Evolutionary conservation across 176 grass and related monocot species (phyloP), one percentile per base, ranked within the genome.

Genomic region (Cenchrus fungigraminus): DNA sequence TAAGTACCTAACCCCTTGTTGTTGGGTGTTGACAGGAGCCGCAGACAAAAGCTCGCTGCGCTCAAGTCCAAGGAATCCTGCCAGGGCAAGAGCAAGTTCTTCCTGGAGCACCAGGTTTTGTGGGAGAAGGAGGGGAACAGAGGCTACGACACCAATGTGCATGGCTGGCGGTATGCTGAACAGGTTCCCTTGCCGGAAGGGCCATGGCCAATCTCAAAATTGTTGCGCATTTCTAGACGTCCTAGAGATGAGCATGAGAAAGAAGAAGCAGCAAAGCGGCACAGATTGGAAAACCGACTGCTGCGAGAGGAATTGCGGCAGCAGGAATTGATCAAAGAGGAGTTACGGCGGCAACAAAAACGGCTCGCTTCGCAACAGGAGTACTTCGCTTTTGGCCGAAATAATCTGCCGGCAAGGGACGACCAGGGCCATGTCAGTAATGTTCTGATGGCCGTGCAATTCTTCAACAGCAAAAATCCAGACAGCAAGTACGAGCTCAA

Each of bases 31-130:
- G 0, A 19, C 54, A 56, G 15, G 16, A 56, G 54, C 16, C 5
- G 16, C 16, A n/a, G n/a, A n/a, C n/a, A 4, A 4, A 54, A 10
- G 58, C 58, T 61, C 10, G 58, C 19, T 61, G 54, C 54, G 15
- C 54, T 66, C 63, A 37, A 2, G 12, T 6, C 68, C 43, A 49
- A 47, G 43, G 31, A 32, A 32, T 32, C 31, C 42, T 54, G 71
- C 50, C 51, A 56, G 7, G 51, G 72, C 50, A 75, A 75, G 72
- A 75, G 72, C 72, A 75, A 75, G 51, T 75, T 75, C 28, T 75
- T 75, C 72, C 22, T 55, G 0, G 51, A 75, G 72, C 72, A 75
- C 72, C 72, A 75, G 4, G 29, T 14, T 28, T 34, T 10, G 50
- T 17, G 71, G 71, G 71, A 74, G 31, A 32, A 32, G 25, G 46